Conservation (phyloP, 225 moss, liverwort and hornwort species). For the Marchantia paleacea region DNA sequence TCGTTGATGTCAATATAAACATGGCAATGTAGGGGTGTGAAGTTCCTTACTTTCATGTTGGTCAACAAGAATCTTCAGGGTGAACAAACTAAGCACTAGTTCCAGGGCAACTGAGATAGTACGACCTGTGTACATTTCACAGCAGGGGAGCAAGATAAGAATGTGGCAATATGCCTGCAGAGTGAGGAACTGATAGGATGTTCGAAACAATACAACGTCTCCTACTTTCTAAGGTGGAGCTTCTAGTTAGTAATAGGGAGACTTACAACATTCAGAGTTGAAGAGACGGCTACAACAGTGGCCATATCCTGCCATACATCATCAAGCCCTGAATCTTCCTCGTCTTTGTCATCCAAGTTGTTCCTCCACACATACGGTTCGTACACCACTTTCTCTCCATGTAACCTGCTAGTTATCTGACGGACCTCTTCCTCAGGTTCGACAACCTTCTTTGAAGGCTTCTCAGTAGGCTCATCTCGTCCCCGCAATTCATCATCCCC, state of each 20-base stretch:
- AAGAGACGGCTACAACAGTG: neutral
- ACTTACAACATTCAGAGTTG: conserved; percentile 17
- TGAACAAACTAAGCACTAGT: too few species aligned
- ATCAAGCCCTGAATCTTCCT: conserved; percentile 23
- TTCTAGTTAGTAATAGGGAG: neutral
- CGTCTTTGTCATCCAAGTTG: conserved; percentile 16
- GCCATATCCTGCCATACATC: conserved; percentile 31
- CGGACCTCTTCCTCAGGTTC: conserved; percentile 13
- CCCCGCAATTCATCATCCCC: neutral
- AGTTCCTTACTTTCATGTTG: too few species aligned
- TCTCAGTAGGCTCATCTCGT: neutral
- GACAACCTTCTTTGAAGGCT: neutral
- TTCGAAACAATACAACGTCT: neutral
- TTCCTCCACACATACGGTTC: conserved; percentile 36
- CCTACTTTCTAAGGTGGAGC: neutral
- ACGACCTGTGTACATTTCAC: too few species aligned
- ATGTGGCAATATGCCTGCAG: too few species aligned
- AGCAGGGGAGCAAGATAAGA: neutral
- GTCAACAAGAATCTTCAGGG: too few species aligned
- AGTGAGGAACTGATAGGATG: too few species aligned
- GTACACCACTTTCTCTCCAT: conserved; percentile 34
- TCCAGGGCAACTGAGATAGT: too few species aligned
- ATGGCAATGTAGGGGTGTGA: too few species aligned
- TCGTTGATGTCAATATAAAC: too few species aligned
- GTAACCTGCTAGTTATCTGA: conserved; percentile 5